Conservation (phyloP, 208 protist genomes). For the Porcisia hertigi region DNA sequence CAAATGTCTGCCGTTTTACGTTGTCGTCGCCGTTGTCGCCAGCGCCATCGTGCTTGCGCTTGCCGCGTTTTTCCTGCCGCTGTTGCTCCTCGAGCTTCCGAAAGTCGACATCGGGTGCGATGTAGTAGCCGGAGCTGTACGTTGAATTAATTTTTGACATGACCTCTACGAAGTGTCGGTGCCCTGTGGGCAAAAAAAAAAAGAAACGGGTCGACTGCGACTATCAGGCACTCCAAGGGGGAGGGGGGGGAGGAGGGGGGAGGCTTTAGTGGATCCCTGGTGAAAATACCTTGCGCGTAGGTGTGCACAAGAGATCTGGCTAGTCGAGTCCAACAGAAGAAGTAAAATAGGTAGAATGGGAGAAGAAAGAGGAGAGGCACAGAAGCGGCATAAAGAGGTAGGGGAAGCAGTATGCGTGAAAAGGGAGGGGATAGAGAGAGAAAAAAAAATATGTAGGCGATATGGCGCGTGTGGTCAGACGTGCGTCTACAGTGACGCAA, state of each 20-base stretch:
- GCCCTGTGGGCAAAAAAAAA: slow-evolving; percentile 11
- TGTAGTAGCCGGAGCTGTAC: slow-evolving; percentile 86
- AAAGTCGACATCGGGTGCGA: slow-evolving; percentile 80
- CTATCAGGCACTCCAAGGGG: neutral
- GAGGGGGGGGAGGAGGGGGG: too few relatives aligned
- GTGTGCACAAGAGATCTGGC: too few relatives aligned
- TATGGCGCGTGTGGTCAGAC: neutral
- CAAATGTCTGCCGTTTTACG: slow-evolving; percentile 79
- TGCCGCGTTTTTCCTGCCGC: slow-evolving; percentile 40
- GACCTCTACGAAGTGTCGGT: neutral
- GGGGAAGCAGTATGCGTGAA: too few relatives aligned
- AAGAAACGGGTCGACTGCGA: neutral
- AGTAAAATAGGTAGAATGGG: neutral
- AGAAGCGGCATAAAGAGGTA: neutral
- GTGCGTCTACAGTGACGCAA: neutral
- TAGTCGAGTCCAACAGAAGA: too few relatives aligned
- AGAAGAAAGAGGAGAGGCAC: neutral
- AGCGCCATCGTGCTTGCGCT: slow-evolving; percentile 30
- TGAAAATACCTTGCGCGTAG: too few relatives aligned
- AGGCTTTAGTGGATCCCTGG: too few relatives aligned
- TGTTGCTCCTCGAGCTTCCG: slow-evolving; percentile 80
- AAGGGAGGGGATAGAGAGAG: neutral
- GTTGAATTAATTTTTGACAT: slow-evolving; percentile 92
- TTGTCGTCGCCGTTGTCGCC: slow-evolving; percentile 29
- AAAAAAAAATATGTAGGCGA: neutral